These are phyloP conservation scores for Panaeolus cyanescens DNA, from an alignment of 768 basidiomycete genomes.

Conservation along the genomic window DNA sequence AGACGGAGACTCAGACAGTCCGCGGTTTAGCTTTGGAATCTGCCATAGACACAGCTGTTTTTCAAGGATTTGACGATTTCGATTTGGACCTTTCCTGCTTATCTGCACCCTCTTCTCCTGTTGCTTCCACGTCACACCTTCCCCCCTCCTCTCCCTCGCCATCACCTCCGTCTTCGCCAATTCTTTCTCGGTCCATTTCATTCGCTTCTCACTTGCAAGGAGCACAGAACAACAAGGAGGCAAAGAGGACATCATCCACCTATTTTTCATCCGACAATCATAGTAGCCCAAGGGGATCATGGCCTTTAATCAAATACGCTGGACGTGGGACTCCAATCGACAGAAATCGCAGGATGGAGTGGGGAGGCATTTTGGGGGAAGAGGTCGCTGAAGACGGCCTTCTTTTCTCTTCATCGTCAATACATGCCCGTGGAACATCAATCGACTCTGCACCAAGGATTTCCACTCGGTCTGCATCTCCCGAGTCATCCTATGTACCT, in stretches of 20 bases:
- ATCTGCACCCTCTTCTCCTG: conserved; percentile 42
- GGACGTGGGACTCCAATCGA: conserved; percentile 53
- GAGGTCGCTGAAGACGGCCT: conserved; percentile 47
- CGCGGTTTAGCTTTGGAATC: conserved; percentile 16
- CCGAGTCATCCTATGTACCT: conserved; percentile 35
- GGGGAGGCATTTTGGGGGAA: conserved; percentile 40
- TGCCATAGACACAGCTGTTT: conserved; percentile 28
- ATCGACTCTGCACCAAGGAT: conserved; percentile 28
- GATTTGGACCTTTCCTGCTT: conserved; percentile 48
- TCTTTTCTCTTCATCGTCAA: conserved; percentile 33
- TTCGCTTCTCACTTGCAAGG: conserved; percentile 30
- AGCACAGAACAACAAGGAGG: conserved; percentile 16
- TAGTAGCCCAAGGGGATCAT: conserved; percentile 38
- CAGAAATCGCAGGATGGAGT: conserved; percentile 41
- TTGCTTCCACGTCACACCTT: conserved; percentile 32
- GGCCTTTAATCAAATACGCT: conserved; percentile 45
- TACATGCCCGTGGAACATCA: conserved; percentile 28
- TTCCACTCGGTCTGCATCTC: conserved; percentile 36
- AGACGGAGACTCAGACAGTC: conserved; percentile 27
- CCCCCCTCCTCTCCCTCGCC: conserved; percentile 26
- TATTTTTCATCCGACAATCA: conserved; percentile 25
- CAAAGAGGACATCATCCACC: conserved; percentile 19
- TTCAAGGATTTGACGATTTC: conserved; percentile 47
- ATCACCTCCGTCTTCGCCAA: conserved; percentile 33
- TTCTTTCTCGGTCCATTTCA: conserved; percentile 37